Evolutionary conservation across 306 rosid species (phyloP).

Genomic region (Sechiopsis laciniata): DNA sequence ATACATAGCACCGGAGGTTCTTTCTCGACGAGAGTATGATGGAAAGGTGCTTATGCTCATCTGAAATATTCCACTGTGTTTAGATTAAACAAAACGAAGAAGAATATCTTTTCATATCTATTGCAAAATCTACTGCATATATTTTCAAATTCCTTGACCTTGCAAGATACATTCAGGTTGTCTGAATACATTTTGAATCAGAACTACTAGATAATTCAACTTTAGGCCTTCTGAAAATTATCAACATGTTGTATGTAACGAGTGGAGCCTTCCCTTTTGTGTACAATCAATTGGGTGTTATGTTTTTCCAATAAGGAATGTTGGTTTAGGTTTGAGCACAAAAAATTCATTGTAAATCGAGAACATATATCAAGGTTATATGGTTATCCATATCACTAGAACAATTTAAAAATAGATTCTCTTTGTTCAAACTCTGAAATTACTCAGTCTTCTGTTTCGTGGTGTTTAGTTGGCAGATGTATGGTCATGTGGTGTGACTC

Average conservation of each 20-base stretch:
- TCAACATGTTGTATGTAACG: not conserved
- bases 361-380: not conserved
- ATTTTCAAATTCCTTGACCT: not conserved
- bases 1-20: conserved; percentile 19
- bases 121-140: not conserved
- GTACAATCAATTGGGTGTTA: not conserved
- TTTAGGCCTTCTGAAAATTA: not conserved
- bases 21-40: conserved; percentile 47
- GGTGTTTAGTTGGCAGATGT: conserved; percentile 15
- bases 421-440: conserved; percentile 5
- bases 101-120: not conserved
- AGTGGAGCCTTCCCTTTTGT: not conserved
- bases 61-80: not conserved
- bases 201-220: not conserved
- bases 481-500: conserved; percentile 20
- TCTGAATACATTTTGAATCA: not conserved
- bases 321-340: not conserved
- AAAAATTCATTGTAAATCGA: not conserved
- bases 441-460: not conserved
- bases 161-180: not conserved
- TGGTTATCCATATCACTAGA: not conserved
- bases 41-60: conserved; percentile 20
- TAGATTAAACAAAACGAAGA: not conserved
- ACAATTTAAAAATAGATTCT: not conserved
- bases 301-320: not conserved